These are phyloP conservation scores for Fusarium poae DNA, from an alignment of 2,329 filamentous ascomycete species.

Conservation along the genomic window DNA sequence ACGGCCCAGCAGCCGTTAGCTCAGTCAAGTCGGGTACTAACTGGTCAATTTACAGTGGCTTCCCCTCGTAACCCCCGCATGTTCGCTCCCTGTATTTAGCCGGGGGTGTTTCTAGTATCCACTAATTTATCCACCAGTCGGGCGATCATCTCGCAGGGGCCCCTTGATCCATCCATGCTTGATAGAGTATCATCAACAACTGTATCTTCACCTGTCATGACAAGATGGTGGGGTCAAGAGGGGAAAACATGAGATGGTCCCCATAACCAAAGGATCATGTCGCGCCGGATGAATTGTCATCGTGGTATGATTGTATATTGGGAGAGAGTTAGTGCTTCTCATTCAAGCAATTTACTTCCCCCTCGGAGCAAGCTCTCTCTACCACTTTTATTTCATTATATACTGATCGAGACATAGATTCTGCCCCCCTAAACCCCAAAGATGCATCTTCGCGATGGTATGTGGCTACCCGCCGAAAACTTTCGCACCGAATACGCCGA, in stretches of 20 bases:
- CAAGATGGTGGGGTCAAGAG: slow-evolving; percentile 43
- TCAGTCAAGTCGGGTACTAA: background rate
- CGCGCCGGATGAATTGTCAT: slow-evolving; percentile 42
- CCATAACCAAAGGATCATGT: background rate
- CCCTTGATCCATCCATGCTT: slow-evolving; percentile 2
- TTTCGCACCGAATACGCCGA: slow-evolving; percentile 75
- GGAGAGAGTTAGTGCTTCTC: slow-evolving; percentile 17
- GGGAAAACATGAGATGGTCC: slow-evolving; percentile 24
- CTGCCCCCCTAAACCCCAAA: slow-evolving; percentile 15
- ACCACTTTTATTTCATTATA: slow-evolving; percentile 1
- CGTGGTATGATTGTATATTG: slow-evolving; percentile 7
- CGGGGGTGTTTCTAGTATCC: slow-evolving; percentile 26
- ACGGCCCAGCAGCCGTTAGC: slow-evolving; percentile 9
- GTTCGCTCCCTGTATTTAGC: slow-evolving; percentile 38
- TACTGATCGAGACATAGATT: slow-evolving; percentile 19
- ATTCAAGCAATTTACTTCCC: slow-evolving; percentile 25
- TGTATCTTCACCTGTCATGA: slow-evolving; percentile 32
- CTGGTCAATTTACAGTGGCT: slow-evolving; percentile 4
- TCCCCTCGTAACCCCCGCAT: slow-evolving; percentile 23
- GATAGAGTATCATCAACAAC: slow-evolving; percentile 5
- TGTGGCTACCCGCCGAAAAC: slow-evolving; percentile 75
- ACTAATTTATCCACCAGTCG: slow-evolving; percentile 33
- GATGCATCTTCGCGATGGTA: slow-evolving; percentile 56
- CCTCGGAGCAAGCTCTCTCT: slow-evolving; percentile 2
- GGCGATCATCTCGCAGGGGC: slow-evolving; percentile 32